Percentiles rank a stretch among this genome's conserved stretches.
phyloP scores from a whole-genome alignment of 345 rosid genomes.

The Dipteronia dyeriana region DNA sequence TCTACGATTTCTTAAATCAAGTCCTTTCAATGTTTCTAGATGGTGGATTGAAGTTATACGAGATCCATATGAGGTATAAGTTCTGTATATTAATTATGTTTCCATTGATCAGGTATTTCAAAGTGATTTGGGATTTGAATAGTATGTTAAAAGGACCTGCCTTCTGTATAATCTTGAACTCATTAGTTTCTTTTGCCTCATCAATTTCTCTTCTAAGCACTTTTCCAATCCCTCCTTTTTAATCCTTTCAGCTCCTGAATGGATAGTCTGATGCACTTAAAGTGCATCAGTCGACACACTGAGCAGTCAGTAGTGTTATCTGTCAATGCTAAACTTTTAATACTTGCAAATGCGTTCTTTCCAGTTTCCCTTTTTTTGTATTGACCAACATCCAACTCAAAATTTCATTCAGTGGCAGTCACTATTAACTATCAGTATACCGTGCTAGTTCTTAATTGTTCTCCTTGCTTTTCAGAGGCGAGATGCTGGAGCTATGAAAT shows the following conservation, averaged over 20 bases:
- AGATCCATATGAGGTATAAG: constrained; percentile 84
- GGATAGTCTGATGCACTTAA: neutral
- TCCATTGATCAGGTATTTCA: constrained; percentile 1
- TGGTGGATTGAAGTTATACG: constrained; percentile 93
- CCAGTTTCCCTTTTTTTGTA: neutral
- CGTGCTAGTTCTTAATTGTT: constrained; percentile 7
- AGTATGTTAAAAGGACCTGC: neutral
- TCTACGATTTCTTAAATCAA: constrained; percentile 71
- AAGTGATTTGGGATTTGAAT: neutral
- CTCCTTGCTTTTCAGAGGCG: constrained; percentile 52
- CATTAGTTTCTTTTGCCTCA: constrained; percentile 3
- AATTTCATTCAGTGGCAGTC: neutral
- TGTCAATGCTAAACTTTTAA: constrained; percentile 5
- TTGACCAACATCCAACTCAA: neutral
- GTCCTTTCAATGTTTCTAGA: constrained; percentile 75
- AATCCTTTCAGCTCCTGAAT: neutral
- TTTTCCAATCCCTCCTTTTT: neutral
- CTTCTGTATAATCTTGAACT: neutral
- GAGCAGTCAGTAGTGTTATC: neutral
- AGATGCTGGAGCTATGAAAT: constrained; percentile 71
- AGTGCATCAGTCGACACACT: neutral
- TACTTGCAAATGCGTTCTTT: neutral
- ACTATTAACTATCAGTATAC: neutral
- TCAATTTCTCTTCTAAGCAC: neutral
- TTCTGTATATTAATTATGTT: neutral